Conservation (phyloP, 257 asterid genomes). For the Ilex asprella region DNA sequence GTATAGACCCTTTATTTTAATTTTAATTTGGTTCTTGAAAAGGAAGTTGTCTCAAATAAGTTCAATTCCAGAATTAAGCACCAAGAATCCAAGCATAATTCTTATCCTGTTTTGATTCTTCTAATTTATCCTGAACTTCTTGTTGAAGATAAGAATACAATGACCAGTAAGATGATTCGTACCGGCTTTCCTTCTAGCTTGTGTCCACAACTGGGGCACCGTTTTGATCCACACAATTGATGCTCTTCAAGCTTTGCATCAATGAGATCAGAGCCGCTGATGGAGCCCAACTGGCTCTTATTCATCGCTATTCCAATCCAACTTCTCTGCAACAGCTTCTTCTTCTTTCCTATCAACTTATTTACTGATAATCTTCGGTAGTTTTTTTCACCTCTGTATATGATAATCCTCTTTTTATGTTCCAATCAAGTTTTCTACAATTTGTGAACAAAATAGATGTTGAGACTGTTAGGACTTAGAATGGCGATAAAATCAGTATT, state of each 20-base stretch:
- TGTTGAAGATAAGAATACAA: slow-evolving; percentile 40
- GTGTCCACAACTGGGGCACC: slow-evolving; percentile 98
- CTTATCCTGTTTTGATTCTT: slow-evolving; percentile 18
- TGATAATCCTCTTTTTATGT: background rate
- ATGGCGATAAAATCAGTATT: background rate
- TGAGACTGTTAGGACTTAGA: background rate
- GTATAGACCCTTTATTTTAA: background rate
- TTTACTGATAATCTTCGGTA: slow-evolving; percentile 1
- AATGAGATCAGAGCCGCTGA: slow-evolving; percentile 80
- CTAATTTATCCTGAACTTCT: slow-evolving; percentile 10
- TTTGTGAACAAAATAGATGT: background rate
- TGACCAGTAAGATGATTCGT: slow-evolving; percentile 5
- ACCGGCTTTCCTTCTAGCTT: slow-evolving; percentile 92
- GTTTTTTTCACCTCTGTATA: background rate
- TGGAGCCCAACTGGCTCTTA: slow-evolving; percentile 61
- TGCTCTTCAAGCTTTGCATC: slow-evolving; percentile 97
- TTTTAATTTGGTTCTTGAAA: too few species aligned
- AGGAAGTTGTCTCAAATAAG: background rate
- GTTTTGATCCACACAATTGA: slow-evolving; percentile 88
- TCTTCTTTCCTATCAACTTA: slow-evolving; percentile 1
- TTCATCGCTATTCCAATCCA: slow-evolving; percentile 31
- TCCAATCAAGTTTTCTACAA: background rate
- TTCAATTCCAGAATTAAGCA: background rate
- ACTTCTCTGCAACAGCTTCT: background rate
- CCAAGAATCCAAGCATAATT: slow-evolving; percentile 21